These are phyloP conservation scores for Plasmodium sp. DNA, from an alignment of 169 alveolate species.

Conservation along the genomic window DNA sequence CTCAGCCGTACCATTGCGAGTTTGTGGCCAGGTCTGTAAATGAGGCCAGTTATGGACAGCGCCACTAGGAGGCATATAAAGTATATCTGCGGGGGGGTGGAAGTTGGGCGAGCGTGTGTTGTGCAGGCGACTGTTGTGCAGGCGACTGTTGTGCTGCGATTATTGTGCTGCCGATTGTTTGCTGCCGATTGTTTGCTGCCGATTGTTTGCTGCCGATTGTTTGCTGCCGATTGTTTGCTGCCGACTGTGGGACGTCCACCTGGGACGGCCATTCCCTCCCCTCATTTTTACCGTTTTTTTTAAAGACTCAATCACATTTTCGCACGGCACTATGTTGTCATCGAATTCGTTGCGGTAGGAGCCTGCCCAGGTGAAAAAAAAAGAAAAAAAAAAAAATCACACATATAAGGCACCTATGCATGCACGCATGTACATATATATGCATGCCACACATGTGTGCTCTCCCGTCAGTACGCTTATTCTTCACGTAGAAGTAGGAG, in stretches of 20 bases:
- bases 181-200: background rate
- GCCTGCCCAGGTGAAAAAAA: background rate
- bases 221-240: background rate
- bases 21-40: constrained; percentile 60
- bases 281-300: constrained; percentile 27
- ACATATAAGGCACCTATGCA: background rate
- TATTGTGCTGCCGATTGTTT: too few species aligned
- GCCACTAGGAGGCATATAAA: constrained; percentile 46
- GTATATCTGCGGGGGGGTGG: constrained; percentile 26
- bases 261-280: background rate
- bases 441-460: background rate
- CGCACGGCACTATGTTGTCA: constrained; percentile 30
- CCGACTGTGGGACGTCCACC: background rate
- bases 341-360: constrained; percentile 59
- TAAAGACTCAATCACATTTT: constrained; percentile 60
- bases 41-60: constrained; percentile 49
- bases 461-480: constrained; percentile 17
- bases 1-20: constrained; percentile 35
- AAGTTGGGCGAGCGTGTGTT: background rate
- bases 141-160: too few species aligned
- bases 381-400: background rate
- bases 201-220: too few species aligned
- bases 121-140: background rate
- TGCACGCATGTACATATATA: background rate
- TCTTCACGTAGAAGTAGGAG: constrained; percentile 55